phyloP scores from a whole-genome alignment of 176 grass and related monocot species.

The Pontederia crassipes region DNA sequence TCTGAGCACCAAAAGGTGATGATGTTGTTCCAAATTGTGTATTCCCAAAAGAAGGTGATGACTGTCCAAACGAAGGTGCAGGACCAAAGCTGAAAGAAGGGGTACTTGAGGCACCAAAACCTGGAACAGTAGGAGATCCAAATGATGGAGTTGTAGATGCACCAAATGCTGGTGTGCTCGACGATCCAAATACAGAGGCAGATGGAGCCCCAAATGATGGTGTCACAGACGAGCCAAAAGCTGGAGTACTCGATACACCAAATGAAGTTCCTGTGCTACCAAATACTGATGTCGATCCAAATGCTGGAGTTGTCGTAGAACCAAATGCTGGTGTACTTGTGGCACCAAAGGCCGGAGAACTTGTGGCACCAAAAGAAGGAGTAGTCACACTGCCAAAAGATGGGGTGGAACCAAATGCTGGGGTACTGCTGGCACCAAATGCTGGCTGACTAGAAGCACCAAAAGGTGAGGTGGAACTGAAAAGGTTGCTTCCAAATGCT shows the following conservation, averaged over 20 bases:
- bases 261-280: conserved; percentile 29
- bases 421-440: conserved; percentile 27
- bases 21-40: conserved; percentile 59
- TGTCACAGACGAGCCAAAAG: conserved; percentile 43
- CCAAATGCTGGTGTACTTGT: conserved; percentile 44
- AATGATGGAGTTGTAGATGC: conserved; percentile 41
- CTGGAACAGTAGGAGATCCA: conserved; percentile 42
- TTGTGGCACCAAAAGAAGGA: conserved; percentile 16
- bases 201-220: conserved; percentile 43
- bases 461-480: conserved; percentile 43
- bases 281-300: conserved; percentile 57
- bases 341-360: conserved; percentile 28
- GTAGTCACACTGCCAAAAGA: conserved; percentile 32
- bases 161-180: conserved; percentile 56
- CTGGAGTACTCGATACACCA: conserved; percentile 27
- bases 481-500: conserved; percentile 57
- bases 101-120: conserved; percentile 50
- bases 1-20: conserved; percentile 60
- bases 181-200: conserved; percentile 46
- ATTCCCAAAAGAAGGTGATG: conserved; percentile 43
- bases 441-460: conserved; percentile 35
- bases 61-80: conserved; percentile 54
- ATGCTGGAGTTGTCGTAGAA: conserved; percentile 36
- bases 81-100: conserved; percentile 76
- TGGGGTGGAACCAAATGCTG: conserved; percentile 34